Evolutionary conservation across 2,329 filamentous ascomycete genomes (phyloP).

Genomic region (Fusarium humuli): DNA sequence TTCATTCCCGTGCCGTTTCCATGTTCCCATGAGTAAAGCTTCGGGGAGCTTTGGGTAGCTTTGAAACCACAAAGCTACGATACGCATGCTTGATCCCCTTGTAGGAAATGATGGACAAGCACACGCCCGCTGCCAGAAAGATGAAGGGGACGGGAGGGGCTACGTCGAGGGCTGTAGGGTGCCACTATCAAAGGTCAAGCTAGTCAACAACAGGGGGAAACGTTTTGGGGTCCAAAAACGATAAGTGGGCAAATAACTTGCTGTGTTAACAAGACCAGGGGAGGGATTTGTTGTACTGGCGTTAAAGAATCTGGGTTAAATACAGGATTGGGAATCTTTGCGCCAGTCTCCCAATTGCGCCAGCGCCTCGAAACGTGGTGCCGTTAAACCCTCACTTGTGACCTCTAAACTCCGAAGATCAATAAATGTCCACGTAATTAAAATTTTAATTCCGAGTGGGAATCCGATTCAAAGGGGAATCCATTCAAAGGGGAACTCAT

Average conservation of each 20-base stretch:
- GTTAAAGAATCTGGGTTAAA: conserved; percentile 27
- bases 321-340: conserved; percentile 6
- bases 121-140: conserved; percentile 29
- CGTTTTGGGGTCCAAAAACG: conserved; percentile 17
- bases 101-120: conserved; percentile 22
- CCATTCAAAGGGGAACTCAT: neutral
- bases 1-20: conserved; percentile 32
- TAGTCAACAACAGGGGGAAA: conserved; percentile 3
- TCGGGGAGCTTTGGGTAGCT: conserved; percentile 18
- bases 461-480: neutral
- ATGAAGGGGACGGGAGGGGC: conserved; percentile 37
- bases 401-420: conserved; percentile 17
- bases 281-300: neutral
- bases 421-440: neutral
- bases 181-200: neutral
- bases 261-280: neutral
- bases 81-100: conserved; percentile 17
- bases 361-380: conserved; percentile 17
- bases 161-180: conserved; percentile 24
- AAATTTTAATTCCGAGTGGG: neutral
- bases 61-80: conserved; percentile 7
- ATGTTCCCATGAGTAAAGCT: neutral
- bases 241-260: conserved; percentile 11
- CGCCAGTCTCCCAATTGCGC: neutral
- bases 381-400: conserved; percentile 1